Conservation (phyloP, 441 rosid species). For the Caryocar brasiliense region DNA sequence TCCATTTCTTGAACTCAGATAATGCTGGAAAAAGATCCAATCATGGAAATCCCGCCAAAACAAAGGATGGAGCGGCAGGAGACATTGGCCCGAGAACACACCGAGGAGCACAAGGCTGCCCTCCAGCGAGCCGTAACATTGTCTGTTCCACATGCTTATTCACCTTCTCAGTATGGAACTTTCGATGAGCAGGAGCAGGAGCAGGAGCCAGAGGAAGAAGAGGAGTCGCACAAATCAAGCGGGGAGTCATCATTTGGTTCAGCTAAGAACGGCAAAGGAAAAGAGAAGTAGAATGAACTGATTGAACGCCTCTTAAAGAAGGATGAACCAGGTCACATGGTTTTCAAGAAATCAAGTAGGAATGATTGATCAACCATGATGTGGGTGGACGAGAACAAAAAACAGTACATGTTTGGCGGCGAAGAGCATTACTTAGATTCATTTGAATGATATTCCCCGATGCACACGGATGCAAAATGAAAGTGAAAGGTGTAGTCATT, state of each 20-base stretch:
- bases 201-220: constrained; percentile 29
- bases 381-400: neutral
- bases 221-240: constrained; percentile 17
- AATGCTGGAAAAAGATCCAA: constrained; percentile 60
- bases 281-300: constrained; percentile 62
- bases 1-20: constrained; percentile 24
- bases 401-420: neutral
- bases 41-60: constrained; percentile 59
- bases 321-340: constrained; percentile 57
- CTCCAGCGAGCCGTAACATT: constrained; percentile 69
- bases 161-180: constrained; percentile 67
- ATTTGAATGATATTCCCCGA: constrained; percentile 6
- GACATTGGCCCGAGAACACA: constrained; percentile 59
- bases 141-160: constrained; percentile 61
- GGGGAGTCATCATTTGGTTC: constrained; percentile 32
- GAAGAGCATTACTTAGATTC: constrained; percentile 16
- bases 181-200: constrained; percentile 42
- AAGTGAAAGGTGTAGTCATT: too few species aligned
- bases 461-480: too few species aligned
- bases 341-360: constrained; percentile 35
- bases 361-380: constrained; percentile 12
- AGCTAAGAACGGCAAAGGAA: constrained; percentile 18
- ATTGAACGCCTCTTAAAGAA: constrained; percentile 63
- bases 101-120: constrained; percentile 70
- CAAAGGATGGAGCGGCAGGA: constrained; percentile 88